A percentile compares a stretch with the other conserved stretches of the same genome.
Conservation (phyloP, 345 rosid genomes). For the Eucalyptus sp. region DNA sequence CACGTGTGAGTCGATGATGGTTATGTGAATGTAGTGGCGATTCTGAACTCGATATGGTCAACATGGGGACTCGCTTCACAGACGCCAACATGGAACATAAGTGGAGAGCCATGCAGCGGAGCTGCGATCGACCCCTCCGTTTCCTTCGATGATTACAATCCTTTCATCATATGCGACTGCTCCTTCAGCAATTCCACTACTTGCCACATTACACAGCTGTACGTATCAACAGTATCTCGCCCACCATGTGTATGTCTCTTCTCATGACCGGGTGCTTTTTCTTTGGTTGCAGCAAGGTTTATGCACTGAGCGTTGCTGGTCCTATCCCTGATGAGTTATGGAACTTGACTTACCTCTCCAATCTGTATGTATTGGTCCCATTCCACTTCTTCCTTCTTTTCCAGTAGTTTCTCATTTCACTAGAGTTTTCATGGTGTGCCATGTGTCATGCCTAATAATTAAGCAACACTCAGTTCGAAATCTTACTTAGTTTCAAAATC, state of each 20-base stretch:
- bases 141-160: conserved; percentile 15
- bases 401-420: background rate
- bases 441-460: background rate
- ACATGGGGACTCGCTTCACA: conserved; percentile 26
- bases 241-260: background rate
- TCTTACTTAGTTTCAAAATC: too few relatives aligned
- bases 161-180: conserved; percentile 57
- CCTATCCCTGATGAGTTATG: conserved; percentile 41
- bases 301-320: conserved; percentile 14
- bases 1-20: background rate
- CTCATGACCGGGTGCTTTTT: background rate
- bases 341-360: conserved; percentile 25
- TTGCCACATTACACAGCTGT: conserved; percentile 33
- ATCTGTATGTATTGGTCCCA: conserved; percentile 12
- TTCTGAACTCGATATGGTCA: conserved; percentile 33
- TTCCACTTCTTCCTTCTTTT: background rate
- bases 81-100: conserved; percentile 24
- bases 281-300: conserved; percentile 12
- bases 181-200: conserved; percentile 3
- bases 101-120: conserved; percentile 53
- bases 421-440: background rate
- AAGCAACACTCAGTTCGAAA: background rate
- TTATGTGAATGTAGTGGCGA: conserved; percentile 8
- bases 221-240: background rate
- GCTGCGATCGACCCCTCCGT: conserved; percentile 6